These are phyloP conservation scores for Microcyclospora tardicrescens DNA, from an alignment of 2,329 filamentous ascomycete species.

Conservation along the genomic window DNA sequence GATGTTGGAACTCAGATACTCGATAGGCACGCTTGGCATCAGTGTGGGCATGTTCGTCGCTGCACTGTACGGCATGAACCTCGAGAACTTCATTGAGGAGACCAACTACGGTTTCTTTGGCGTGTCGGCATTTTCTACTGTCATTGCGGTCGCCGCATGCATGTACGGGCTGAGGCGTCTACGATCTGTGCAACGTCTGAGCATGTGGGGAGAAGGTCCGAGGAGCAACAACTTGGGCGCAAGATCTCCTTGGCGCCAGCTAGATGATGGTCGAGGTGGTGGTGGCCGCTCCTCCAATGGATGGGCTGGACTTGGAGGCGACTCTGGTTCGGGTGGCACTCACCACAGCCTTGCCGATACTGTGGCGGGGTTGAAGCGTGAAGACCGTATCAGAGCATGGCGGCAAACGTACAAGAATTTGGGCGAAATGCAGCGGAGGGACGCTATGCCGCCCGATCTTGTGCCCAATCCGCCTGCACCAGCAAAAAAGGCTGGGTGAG, in stretches of 20 bases:
- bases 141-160: constrained; percentile 66
- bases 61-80: constrained; percentile 99
- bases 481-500: no score
- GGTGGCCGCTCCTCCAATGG: constrained; percentile 12
- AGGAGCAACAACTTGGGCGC: constrained; percentile 3
- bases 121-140: constrained; percentile 57
- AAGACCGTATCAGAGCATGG: constrained; percentile 16
- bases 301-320: constrained; percentile 17
- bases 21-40: constrained; percentile 85
- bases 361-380: constrained; percentile 15
- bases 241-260: constrained; percentile 9
- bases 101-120: constrained; percentile 72
- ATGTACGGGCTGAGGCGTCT: constrained; percentile 74
- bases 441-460: no score
- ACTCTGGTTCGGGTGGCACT: constrained; percentile 1
- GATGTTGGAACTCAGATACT: constrained; percentile 93
- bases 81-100: constrained; percentile 97
- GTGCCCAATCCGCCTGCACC: no score
- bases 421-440: no score
- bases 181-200: constrained; percentile 72
- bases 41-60: constrained; percentile 91
- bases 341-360: constrained; percentile 14
- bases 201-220: constrained; percentile 58
- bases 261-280: constrained; percentile 5
- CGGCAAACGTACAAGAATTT: constrained; percentile 11